phyloP scores from a whole-genome alignment of 2,329 filamentous ascomycete genomes.

The Penicillium sumatraense region DNA sequence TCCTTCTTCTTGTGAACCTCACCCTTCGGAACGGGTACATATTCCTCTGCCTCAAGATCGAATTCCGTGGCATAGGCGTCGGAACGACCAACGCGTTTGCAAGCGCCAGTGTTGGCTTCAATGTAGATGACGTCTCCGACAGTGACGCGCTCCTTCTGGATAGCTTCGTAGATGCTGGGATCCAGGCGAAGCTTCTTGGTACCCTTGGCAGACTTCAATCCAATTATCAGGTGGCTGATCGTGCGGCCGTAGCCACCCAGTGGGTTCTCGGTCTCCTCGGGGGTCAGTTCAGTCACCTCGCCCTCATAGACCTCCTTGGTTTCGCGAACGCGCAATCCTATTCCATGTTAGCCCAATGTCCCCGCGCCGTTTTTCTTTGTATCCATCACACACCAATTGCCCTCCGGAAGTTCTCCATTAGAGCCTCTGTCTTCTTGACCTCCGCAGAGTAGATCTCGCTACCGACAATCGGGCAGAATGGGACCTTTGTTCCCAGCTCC shows the following conservation, averaged over 20 bases:
- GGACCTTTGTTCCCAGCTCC: slow-evolving; percentile 96
- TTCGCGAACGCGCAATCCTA: slow-evolving; percentile 87
- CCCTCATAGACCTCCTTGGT: slow-evolving; percentile 99
- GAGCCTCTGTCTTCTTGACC: slow-evolving; percentile 98
- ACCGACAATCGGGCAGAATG: slow-evolving; percentile 96
- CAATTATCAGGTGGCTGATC: slow-evolving; percentile 93
- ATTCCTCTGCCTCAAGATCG: slow-evolving; percentile 97
- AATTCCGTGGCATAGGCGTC: slow-evolving; percentile 99
- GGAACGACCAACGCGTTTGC: slow-evolving; percentile 93
- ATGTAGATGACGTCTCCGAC: slow-evolving; percentile 99
- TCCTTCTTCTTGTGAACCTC: slow-evolving; percentile 99
- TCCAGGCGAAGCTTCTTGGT: slow-evolving; percentile 98
- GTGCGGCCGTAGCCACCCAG: slow-evolving; percentile 96
- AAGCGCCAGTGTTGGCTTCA: slow-evolving; percentile 96
- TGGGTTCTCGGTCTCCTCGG: slow-evolving; percentile 97
- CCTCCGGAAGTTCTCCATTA: slow-evolving; percentile 99
- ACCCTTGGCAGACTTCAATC: slow-evolving; percentile 90
- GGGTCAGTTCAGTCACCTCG: slow-evolving; percentile 95
- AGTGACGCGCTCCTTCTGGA: slow-evolving; percentile 95
- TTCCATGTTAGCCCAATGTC: slow-evolving; percentile 19
- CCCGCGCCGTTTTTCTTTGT: background rate
- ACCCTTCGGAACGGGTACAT: slow-evolving; percentile 97
- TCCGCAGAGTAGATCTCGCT: slow-evolving; percentile 98
- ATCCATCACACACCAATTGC: slow-evolving; percentile 72
- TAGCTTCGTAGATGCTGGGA: slow-evolving; percentile 98